These are phyloP conservation scores for Hanseniaspora uvarum DNA, from an alignment of 1,139 yeast genomes.

Conservation along the genomic window DNA sequence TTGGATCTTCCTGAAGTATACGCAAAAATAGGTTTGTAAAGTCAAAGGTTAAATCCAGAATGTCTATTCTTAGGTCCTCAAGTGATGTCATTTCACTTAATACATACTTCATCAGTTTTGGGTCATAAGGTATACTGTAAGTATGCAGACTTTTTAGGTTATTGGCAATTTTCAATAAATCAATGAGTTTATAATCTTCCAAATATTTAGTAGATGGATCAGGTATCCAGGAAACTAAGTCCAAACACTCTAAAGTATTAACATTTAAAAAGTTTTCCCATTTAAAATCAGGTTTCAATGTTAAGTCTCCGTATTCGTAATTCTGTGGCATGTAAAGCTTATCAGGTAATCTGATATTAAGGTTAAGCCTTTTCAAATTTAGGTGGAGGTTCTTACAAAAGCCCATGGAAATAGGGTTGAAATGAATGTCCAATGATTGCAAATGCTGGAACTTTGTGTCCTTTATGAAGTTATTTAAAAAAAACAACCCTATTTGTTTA, in stretches of 20 bases:
- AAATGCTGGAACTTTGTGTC: slow-evolving; percentile 18
- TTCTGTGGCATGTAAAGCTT: background rate
- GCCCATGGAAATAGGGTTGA: slow-evolving; percentile 10
- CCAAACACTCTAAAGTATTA: background rate
- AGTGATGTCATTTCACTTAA: slow-evolving; percentile 15
- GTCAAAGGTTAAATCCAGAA: slow-evolving; percentile 22
- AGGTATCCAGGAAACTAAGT: slow-evolving; percentile 12
- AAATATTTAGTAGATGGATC: background rate
- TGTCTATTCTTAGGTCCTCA: slow-evolving; percentile 24
- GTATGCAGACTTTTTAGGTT: background rate
- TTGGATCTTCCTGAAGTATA: slow-evolving; percentile 23
- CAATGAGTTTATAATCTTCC: background rate
- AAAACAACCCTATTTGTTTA: slow-evolving; percentile 18
- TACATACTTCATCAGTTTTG: background rate
- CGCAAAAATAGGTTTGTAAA: slow-evolving; percentile 25
- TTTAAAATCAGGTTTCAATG: background rate
- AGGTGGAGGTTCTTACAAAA: background rate
- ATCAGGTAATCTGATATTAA: slow-evolving; percentile 3
- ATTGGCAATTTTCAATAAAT: background rate
- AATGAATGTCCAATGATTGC: slow-evolving; percentile 13
- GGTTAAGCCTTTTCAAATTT: background rate
- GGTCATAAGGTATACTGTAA: slow-evolving; percentile 8
- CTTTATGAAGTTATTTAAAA: slow-evolving; percentile 18
- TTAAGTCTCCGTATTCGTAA: background rate
- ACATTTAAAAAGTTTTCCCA: slow-evolving; percentile 6